A percentile compares a stretch with the other conserved stretches of the same genome.
These are phyloP conservation scores for Ceratobasidium sp. DNA, from an alignment of 1,284 basidiomycete genomes.

Conservation along the genomic window DNA sequence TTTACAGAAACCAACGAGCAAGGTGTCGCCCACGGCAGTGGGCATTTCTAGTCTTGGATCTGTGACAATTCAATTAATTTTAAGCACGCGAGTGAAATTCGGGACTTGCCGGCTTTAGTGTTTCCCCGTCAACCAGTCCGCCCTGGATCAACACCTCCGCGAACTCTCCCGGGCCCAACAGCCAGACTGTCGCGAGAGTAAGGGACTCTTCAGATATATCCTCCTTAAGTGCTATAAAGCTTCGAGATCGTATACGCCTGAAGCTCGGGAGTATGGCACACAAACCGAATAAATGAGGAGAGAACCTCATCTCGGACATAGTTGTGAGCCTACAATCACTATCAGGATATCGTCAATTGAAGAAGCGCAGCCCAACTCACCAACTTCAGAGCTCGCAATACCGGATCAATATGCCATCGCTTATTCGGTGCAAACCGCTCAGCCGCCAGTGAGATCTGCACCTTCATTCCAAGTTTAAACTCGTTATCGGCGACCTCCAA, in stretches of 20 bases:
- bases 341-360: constrained; percentile 9
- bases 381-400: constrained; percentile 91
- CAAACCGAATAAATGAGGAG: constrained; percentile 92
- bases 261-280: constrained; percentile 96
- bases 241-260: constrained; percentile 97
- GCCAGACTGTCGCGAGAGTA: constrained; percentile 94
- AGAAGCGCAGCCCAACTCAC: constrained; percentile 64
- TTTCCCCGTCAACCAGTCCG: constrained; percentile 91
- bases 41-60: constrained; percentile 63
- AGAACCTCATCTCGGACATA: constrained; percentile 98
- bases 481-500: constrained; percentile 96
- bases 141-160: constrained; percentile 91
- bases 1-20: too few relatives aligned
- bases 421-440: constrained; percentile 97
- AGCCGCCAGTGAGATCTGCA: constrained; percentile 98
- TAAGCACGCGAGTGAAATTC: constrained; percentile 49
- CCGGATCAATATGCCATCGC: constrained; percentile 97
- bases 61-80: constrained; percentile 55
- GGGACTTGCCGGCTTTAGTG: constrained; percentile 70
- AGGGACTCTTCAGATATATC: constrained; percentile 98
- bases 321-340: constrained; percentile 87
- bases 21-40: too few relatives aligned
- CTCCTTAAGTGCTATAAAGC: constrained; percentile 87
- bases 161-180: constrained; percentile 98
- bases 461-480: constrained; percentile 96